phyloP scores from a whole-genome alignment of 2,329 filamentous ascomycete genomes.

The Teratosphaeria viscida region DNA sequence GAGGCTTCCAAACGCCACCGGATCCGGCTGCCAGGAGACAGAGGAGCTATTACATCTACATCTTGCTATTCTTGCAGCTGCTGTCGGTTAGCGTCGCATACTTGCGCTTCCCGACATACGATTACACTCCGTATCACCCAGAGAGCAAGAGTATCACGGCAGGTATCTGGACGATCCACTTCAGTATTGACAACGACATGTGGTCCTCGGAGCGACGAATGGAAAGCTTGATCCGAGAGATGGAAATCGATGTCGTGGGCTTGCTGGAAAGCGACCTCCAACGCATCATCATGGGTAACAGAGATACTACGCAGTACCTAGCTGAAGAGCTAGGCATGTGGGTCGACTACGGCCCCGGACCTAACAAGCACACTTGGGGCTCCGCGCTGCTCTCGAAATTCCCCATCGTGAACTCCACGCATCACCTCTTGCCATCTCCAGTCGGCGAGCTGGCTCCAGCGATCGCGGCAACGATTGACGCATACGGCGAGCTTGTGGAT shows the following conservation, averaged over 20 bases:
- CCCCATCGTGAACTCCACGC: conserved; percentile 91
- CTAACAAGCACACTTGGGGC: conserved; percentile 99
- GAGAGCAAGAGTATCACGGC: conserved; percentile 82
- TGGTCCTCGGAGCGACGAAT: conserved; percentile 91
- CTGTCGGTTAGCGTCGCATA: conserved; percentile 73
- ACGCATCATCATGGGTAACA: conserved; percentile 98
- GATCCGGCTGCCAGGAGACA: conserved; percentile 41
- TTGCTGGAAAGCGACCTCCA: conserved; percentile 87
- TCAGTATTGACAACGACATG: conserved; percentile 96
- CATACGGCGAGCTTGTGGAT: conserved; percentile 81
- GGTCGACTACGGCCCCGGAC: conserved; percentile 90
- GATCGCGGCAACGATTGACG: conserved; percentile 91
- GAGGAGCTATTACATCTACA: conserved; percentile 59
- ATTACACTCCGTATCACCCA: conserved; percentile 82
- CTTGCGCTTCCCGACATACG: conserved; percentile 81
- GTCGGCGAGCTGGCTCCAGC: conserved; percentile 91
- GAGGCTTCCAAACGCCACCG: conserved; percentile 25
- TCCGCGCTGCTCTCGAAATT: conserved; percentile 89
- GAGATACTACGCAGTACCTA: conserved; percentile 87
- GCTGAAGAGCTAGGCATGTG: conserved; percentile 98
- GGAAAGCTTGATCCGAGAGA: conserved; percentile 61
- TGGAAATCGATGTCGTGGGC: conserved; percentile 97
- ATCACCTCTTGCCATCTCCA: conserved; percentile 86
- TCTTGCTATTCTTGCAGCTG: conserved; percentile 67
- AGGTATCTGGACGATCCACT: conserved; percentile 98